phyloP scores from a whole-genome alignment of 1,284 basidiomycete species.

The Fomitopsis palustris region DNA sequence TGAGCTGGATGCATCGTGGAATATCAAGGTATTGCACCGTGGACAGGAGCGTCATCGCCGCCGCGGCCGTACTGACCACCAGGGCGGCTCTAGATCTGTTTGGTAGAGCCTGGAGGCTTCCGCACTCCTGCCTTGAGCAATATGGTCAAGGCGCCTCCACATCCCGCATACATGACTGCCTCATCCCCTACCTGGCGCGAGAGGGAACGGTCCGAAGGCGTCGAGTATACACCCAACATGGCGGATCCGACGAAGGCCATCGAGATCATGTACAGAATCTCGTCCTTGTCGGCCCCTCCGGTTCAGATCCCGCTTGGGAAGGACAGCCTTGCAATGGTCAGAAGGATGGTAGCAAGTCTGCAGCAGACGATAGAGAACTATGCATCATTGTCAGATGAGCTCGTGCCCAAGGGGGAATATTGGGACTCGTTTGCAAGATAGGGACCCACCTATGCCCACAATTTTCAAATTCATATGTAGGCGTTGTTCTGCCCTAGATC shows the following conservation, averaged over 20 bases:
- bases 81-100: background rate
- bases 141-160: background rate
- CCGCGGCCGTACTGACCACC: too few species aligned
- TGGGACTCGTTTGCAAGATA: background rate
- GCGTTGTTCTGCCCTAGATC: too few species aligned
- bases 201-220: background rate
- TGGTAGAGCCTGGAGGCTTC: background rate
- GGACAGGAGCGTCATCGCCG: too few species aligned
- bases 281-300: background rate
- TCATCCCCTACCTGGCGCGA: background rate
- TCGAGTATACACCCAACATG: background rate
- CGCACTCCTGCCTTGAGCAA: background rate
- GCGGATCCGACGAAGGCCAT: background rate
- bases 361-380: background rate
- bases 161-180: background rate
- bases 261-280: background rate
- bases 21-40: conserved; percentile 31
- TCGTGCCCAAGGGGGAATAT: background rate
- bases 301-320: background rate
- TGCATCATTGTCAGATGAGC: background rate
- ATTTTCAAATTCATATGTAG: too few species aligned
- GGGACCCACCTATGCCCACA: too few species aligned
- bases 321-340: background rate
- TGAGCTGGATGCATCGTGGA: conserved; percentile 38
- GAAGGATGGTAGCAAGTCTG: background rate